Base-by-base conservation (phyloP, 768 basidiomycete species). In the Boletus fagicola region DNA sequence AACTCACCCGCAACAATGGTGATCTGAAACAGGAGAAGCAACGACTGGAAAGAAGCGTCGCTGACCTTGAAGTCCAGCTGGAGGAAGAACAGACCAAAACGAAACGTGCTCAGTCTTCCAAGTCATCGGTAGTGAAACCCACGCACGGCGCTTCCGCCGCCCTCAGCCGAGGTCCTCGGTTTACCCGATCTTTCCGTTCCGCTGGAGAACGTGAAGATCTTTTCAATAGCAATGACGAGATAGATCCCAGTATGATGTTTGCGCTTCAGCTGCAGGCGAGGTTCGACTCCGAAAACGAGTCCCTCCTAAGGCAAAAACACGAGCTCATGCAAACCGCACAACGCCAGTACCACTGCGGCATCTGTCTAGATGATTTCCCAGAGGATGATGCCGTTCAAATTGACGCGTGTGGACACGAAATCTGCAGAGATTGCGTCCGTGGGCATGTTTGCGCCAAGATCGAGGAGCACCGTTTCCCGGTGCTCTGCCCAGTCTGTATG, bases 401-500 rank as follows among this genome's bases (percentile, higher is more conserved):
- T 35, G 73, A 69, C 5, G 62, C 28, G 2, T 88, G 86, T 54
- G 65, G 65, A 16, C 85, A 88, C 62, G 59, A 65, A 4, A 79
- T 83, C 58, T 87, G 87, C 66, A 77, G 80, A 48, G 71, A 74
- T 7, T 87, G 87, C 58, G 61, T 82, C 9, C 72, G 66, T 26
- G 62, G 65, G 4, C 78, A 84, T 56, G 72, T 81, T 15, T 61
- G 59, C n/a, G 65, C 76, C 18, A 80, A 80, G 65, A 74, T 87
- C 30, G 71, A 74, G n/a, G 81, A 83, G 42, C 76, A 75, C 57
- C 77, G 76, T 15, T 86, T 79, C 52, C 86, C 86, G 1, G 80
- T 87, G 10, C 67, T 80, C 20, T 88, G 86, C 62, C 87, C 86
- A 0, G 66, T 78, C 13, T 88, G 87, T 57, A 68, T 71, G 24